These are phyloP conservation scores for Senna siamea DNA, from an alignment of 306 rosid genomes.

Conservation along the genomic window DNA sequence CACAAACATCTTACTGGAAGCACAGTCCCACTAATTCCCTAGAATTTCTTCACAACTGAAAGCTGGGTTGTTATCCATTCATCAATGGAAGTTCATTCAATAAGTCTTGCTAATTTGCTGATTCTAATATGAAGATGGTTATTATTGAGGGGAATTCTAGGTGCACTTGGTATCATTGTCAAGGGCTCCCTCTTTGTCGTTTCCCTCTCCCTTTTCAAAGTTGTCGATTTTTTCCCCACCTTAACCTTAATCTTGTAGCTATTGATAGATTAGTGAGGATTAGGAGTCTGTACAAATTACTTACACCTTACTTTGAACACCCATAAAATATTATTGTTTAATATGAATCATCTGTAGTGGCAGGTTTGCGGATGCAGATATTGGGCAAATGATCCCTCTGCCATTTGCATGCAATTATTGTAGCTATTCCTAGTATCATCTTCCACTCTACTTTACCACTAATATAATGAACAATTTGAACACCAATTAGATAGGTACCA, in stretches of 20 bases:
- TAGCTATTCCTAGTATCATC: not conserved
- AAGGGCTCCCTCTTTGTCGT: conserved; percentile 13
- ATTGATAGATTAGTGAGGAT: conserved; percentile 36
- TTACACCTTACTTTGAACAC: conserved; percentile 39
- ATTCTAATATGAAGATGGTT: conserved; percentile 47
- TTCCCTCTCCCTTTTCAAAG: conserved; percentile 10
- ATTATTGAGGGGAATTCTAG: conserved; percentile 32
- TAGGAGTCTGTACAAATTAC: conserved; percentile 63
- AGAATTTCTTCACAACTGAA: conserved; percentile 18
- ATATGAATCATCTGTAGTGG: conserved; percentile 33
- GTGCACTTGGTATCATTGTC: conserved; percentile 44
- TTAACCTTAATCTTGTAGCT: conserved; percentile 46
- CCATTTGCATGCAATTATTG: not conserved
- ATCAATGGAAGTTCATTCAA: conserved; percentile 36
- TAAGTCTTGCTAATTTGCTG: conserved; percentile 44
- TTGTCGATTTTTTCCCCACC: conserved; percentile 31
- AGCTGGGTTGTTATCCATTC: conserved; percentile 31
- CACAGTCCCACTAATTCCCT: conserved; percentile 71
- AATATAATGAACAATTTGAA: too few species aligned
- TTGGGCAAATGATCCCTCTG: not conserved
- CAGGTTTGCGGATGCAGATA: conserved; percentile 17
- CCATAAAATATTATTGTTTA: conserved; percentile 7
- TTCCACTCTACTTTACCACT: not conserved
- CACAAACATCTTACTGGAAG: conserved; percentile 92
- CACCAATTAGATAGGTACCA: too few species aligned